Evolutionary conservation across 495 filamentous ascomycete genomes (phyloP), one percentile per base, ranked within the genome.

Genomic region (Rusavskia elegans): DNA sequence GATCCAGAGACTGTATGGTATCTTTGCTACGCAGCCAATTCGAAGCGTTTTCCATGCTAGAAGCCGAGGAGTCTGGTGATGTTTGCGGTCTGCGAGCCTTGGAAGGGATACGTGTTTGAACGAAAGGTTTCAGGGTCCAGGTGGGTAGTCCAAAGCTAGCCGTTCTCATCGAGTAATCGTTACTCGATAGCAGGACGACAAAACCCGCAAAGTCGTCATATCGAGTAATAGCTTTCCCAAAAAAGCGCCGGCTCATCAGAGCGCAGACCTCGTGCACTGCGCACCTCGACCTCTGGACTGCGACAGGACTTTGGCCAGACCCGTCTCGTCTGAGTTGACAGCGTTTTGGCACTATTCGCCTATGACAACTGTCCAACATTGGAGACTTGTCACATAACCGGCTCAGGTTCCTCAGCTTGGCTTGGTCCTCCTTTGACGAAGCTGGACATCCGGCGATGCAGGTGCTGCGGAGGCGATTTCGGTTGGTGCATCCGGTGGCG

Each of bases 121-220:
- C 14, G 40, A 14, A 19, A 5, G 20, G 40, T 21, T 17, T 13
- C 8, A n/a, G n/a, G n/a, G n/a, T 17, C 20, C n/a, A 11, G 1
- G 40, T 42, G 14, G 25, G 27, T 44, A 44, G 39, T 35, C 35
- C 29, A 29, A 32, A 23, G 51, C 51, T 46, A 53, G 20, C 19
- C 13, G 46, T 50, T 55, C 45, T 52, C 27, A 55, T 55, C 54
- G 54, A 60, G 55, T 60, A 60, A 58, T 54, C 50, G 53, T 60
- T 60, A 60, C 58, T 60, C 58, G 58, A 60, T 60, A 46, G 23
- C 8, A 46, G 14, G 5, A 8, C 2, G 14, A 46, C 14, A 16
- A 3, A 46, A 13, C 9, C 17, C 17, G 14, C 44, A 46, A 19
- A 17, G 19, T 46, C 44, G 44, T 46, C 44, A 46, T 46, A 46